Conservation (phyloP, 495 filamentous ascomycete species). For the Penicillium angulare region DNA sequence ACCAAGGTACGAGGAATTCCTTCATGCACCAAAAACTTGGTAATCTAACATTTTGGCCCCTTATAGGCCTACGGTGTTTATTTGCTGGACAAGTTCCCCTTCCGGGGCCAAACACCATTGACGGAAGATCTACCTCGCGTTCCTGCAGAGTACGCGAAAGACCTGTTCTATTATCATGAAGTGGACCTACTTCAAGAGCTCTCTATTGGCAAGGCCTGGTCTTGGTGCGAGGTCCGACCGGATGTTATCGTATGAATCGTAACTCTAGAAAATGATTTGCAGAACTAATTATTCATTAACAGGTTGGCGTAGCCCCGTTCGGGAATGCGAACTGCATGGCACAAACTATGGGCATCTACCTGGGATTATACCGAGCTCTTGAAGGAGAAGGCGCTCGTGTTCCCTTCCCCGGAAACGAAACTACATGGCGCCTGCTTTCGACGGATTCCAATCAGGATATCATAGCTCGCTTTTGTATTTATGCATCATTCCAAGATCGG, state of each 20-base stretch:
- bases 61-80: constrained; percentile 29
- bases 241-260: constrained; percentile 41
- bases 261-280: constrained; percentile 5
- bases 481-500: constrained; percentile 27
- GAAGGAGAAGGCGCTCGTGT: constrained; percentile 28
- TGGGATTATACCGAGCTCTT: constrained; percentile 32
- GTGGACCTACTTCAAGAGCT: constrained; percentile 37
- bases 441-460: constrained; percentile 41
- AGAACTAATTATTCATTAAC: background rate
- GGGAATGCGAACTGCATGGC: constrained; percentile 6
- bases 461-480: constrained; percentile 41
- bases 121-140: constrained; percentile 41
- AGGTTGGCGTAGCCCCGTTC: constrained; percentile 24
- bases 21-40: background rate
- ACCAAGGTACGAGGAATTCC: constrained; percentile 11
- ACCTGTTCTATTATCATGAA: constrained; percentile 50
- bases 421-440: constrained; percentile 19
- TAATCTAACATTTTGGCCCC: background rate
- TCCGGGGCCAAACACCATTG: constrained; percentile 25
- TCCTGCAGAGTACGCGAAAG: constrained; percentile 36
- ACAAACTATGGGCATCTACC: constrained; percentile 39
- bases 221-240: constrained; percentile 44
- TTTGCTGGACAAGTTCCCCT: constrained; percentile 24
- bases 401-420: constrained; percentile 34
- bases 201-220: constrained; percentile 38